These are phyloP conservation scores for Lepidopterella palustris DNA, from an alignment of 495 filamentous ascomycete genomes.

Conservation along the genomic window DNA sequence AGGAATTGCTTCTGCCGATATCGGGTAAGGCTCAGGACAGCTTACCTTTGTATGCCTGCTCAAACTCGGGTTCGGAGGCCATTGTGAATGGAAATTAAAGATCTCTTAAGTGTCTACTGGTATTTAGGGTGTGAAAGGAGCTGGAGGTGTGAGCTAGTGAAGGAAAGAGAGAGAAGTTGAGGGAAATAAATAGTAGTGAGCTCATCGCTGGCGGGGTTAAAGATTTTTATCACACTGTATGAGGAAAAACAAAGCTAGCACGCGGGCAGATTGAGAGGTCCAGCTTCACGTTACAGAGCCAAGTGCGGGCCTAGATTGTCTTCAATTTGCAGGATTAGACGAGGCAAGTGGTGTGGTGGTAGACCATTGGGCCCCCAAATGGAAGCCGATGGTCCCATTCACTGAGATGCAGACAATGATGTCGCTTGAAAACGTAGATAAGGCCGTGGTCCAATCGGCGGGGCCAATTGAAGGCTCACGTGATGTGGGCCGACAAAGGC, in stretches of 20 bases:
- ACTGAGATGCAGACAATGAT: constrained; percentile 22
- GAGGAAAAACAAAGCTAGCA: constrained; percentile 3
- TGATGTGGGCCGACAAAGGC: constrained; percentile 1
- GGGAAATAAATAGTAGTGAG: not conserved
- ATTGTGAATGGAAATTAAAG: constrained; percentile 7
- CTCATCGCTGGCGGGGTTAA: not conserved
- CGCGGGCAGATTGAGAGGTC: not conserved
- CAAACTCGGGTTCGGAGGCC: constrained; percentile 82
- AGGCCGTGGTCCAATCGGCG: constrained; percentile 13
- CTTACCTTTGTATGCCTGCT: constrained; percentile 96
- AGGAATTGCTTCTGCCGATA: constrained; percentile 1
- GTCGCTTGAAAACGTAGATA: constrained; percentile 16
- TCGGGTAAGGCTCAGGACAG: not conserved
- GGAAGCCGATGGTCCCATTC: constrained; percentile 2
- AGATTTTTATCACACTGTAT: not conserved
- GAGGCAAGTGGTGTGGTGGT: not conserved
- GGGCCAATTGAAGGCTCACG: constrained; percentile 3
- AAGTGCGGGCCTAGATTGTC: not conserved
- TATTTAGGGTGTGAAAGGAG: not conserved
- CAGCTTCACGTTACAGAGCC: not conserved
- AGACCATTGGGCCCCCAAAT: not conserved
- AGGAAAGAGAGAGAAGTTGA: not conserved
- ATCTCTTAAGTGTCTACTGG: not conserved
- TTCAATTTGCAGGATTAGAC: not conserved
- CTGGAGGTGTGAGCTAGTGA: not conserved